Percentiles rank a stretch among this genome's conserved stretches.
phyloP scores from a whole-genome alignment of 768 basidiomycete species.

The Guyanaporus albipodus region DNA sequence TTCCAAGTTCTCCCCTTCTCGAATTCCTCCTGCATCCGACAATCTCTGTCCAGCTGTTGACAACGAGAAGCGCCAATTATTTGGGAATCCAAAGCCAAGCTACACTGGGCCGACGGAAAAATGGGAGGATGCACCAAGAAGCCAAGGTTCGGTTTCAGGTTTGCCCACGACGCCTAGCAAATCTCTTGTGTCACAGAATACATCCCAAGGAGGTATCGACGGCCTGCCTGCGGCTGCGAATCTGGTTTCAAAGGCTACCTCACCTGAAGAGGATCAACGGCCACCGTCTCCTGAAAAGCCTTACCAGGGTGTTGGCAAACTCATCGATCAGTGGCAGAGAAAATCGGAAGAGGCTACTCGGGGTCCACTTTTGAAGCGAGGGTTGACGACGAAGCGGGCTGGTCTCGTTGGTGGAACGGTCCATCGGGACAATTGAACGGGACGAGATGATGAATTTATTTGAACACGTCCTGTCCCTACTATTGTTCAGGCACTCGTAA shows the following conservation, averaged over 20 bases:
- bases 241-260: slow-evolving; percentile 5
- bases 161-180: slow-evolving; percentile 23
- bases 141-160: slow-evolving; percentile 20
- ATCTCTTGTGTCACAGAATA: slow-evolving; percentile 8
- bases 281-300: slow-evolving; percentile 72
- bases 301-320: slow-evolving; percentile 77
- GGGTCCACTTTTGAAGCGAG: slow-evolving; percentile 36
- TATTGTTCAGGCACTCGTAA: neutral
- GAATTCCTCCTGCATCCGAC: slow-evolving; percentile 10
- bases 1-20: slow-evolving; percentile 24
- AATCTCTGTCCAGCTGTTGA: slow-evolving; percentile 12
- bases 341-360: slow-evolving; percentile 58
- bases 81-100: slow-evolving; percentile 7
- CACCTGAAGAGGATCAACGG: slow-evolving; percentile 31
- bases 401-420: slow-evolving; percentile 25
- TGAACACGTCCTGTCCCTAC: neutral
- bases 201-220: slow-evolving; percentile 22
- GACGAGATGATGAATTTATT: slow-evolving; percentile 14
- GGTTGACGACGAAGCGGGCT: slow-evolving; percentile 39
- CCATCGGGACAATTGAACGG: slow-evolving; percentile 19
- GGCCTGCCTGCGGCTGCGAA: slow-evolving; percentile 19
- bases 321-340: slow-evolving; percentile 87
- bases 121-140: slow-evolving; percentile 7
- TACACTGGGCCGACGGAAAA: slow-evolving; percentile 20
- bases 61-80: slow-evolving; percentile 19